Base-by-base conservation (phyloP, 176 grass and related monocot genomes). In the Lolium rigidum region DNA sequence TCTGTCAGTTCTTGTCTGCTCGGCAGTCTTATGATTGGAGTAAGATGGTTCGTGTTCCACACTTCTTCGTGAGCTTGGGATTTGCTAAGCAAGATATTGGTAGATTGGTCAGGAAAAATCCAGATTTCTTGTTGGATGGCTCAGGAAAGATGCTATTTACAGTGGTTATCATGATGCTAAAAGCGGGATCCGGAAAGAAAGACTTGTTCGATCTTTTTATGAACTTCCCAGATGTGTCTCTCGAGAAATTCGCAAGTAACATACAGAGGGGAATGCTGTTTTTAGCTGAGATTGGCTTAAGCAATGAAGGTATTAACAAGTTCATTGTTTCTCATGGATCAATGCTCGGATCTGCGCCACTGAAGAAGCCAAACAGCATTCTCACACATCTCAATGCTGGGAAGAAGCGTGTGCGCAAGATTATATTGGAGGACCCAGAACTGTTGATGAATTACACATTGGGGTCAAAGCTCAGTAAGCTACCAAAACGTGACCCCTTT, bases 111-210 rank as follows among this genome's bases (percentile, higher is more conserved):
- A 89, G 82, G 70, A 41, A 83, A 63, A 88, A 92, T 79, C 93
- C 90, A 35, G 93, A 78, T 74, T 90, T 92, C 84, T 35, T 94
- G 79, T 25, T 94, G 51, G 87, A 88, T 88, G 90, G 82, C 76
- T 94, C 92, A 83, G 92, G 92, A 63, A 90, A 83, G 66, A 68
- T 18, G 64, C 58, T 91, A 26, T 86, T 92, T 82, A 55, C 62
- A 49, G 56, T 69, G 48, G 87, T 86, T 82, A 68, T 56, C 18
- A 28, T 90, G 49, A 89, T 94, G 71, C 26, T 90, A 73, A 94
- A 94, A 88, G 61, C 54, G 20, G 90, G 93, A 20, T 84, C 46
- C 9, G 57, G 84, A 51, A 94, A 86, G 88, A 79, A 80, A 3
- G 85, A 86, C 25, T 39, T 94, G 5, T 85, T 83, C 76, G 20